Conservation (phyloP, 352 stramenopile species). For the Globisporangium cederbergense region DNA sequence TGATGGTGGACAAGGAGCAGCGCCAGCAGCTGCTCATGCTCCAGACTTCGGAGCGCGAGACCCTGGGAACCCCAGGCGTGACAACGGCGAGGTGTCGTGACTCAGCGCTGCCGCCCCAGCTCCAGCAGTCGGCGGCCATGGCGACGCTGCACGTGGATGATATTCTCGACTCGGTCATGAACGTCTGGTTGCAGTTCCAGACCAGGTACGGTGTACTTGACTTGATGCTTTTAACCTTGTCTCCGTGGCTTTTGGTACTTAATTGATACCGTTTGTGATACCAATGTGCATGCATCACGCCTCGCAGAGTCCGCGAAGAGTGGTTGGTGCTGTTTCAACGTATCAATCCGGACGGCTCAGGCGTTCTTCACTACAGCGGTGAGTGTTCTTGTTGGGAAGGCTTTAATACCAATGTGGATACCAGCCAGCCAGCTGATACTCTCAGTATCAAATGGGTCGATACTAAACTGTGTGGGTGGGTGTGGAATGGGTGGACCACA, state of each 20-base stretch:
- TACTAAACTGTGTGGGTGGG: not conserved
- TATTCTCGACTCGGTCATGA: constrained; percentile 67
- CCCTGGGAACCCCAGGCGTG: not conserved
- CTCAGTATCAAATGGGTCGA: not conserved
- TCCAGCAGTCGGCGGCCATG: constrained; percentile 12
- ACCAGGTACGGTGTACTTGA: constrained; percentile 29
- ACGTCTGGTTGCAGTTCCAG: constrained; percentile 66
- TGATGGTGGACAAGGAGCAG: constrained; percentile 52
- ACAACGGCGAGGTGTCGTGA: not conserved
- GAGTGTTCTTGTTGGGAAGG: not conserved
- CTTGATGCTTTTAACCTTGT: not conserved
- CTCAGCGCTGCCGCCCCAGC: constrained; percentile 8
- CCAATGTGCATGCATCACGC: not conserved
- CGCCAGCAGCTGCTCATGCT: constrained; percentile 36
- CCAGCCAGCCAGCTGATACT: not conserved
- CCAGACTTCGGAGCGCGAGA: constrained; percentile 12
- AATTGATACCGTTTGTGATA: not conserved
- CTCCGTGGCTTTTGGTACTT: not conserved
- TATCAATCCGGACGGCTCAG: constrained; percentile 56
- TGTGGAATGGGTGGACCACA: constrained; percentile 10
- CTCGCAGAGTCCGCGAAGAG: constrained; percentile 44
- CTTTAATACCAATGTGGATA: not conserved
- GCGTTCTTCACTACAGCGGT: constrained; percentile 61
- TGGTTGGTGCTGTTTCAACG: constrained; percentile 62
- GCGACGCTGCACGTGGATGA: constrained; percentile 58